Evolutionary conservation across 352 stramenopile species (phyloP).

Genomic region (Pseudoperonospora humuli): DNA sequence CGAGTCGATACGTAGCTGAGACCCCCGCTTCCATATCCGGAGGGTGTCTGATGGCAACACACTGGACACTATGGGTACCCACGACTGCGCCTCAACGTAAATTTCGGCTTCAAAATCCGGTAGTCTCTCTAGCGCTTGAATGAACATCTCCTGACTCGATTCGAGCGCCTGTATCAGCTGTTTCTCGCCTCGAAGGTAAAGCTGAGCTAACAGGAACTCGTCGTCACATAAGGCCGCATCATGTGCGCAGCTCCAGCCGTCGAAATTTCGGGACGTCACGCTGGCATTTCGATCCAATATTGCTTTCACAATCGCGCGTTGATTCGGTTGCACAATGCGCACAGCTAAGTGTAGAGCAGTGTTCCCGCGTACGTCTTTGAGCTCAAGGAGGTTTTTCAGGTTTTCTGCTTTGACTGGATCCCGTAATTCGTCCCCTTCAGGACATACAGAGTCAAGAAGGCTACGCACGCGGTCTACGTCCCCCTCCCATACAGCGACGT

Average conservation of each 20-base stretch:
- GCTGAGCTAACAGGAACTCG: conserved; percentile 58
- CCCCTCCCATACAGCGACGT: conserved; percentile 69
- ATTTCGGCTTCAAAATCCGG: conserved; percentile 79
- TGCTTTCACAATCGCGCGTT: conserved; percentile 50
- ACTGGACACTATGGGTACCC: conserved; percentile 73
- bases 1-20: conserved; percentile 60
- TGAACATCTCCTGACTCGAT: conserved; percentile 43
- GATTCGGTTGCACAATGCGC: conserved; percentile 50
- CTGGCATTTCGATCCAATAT: conserved; percentile 39
- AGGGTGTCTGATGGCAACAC: conserved; percentile 72
- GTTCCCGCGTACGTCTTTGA: conserved; percentile 54
- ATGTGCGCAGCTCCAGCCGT: conserved; percentile 72
- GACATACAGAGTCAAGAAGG: conserved; percentile 24
- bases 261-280: conserved; percentile 25
- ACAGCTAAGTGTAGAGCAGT: conserved; percentile 66
- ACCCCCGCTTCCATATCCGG: conserved; percentile 59
- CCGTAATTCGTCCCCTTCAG: conserved; percentile 3
- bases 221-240: conserved; percentile 69
- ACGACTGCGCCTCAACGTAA: conserved; percentile 71
- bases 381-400: conserved; percentile 39
- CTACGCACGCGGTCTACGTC: conserved; percentile 27
- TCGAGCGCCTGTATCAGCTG: conserved; percentile 46
- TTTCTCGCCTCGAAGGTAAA: conserved; percentile 57
- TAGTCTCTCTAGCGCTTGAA: conserved; percentile 51
- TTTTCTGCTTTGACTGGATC: conserved; percentile 6